Conservation (phyloP, 495 filamentous ascomycete species). For the Penicillium mononematosum region DNA sequence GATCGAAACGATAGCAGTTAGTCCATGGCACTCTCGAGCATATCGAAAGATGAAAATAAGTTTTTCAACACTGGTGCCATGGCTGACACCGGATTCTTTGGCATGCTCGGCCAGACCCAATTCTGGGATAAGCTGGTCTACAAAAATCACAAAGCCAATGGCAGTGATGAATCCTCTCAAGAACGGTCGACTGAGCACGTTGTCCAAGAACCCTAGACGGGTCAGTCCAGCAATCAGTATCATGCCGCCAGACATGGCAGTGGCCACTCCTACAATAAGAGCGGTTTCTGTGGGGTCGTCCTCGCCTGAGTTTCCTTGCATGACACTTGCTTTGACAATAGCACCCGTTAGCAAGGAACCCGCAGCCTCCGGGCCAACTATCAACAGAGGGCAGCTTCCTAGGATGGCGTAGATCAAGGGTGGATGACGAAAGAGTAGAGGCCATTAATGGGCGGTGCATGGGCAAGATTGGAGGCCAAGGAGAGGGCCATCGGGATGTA, state of each 20-base stretch:
- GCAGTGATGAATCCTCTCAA: slow-evolving; percentile 94
- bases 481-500: slow-evolving; percentile 98
- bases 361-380: slow-evolving; percentile 94
- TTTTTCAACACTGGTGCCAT: slow-evolving; percentile 85
- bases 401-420: slow-evolving; percentile 83
- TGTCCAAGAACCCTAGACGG: slow-evolving; percentile 91
- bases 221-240: slow-evolving; percentile 81
- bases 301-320: slow-evolving; percentile 64
- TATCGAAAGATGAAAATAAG: slow-evolving; percentile 73
- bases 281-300: slow-evolving; percentile 69
- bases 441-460: slow-evolving; percentile 92
- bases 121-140: slow-evolving; percentile 92
- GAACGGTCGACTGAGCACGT: slow-evolving; percentile 89
- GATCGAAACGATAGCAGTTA: slow-evolving; percentile 73
- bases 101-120: slow-evolving; percentile 70
- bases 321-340: slow-evolving; percentile 76
- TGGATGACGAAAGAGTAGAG: slow-evolving; percentile 93
- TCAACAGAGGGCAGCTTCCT: slow-evolving; percentile 86
- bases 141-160: slow-evolving; percentile 91
- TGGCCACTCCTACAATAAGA: slow-evolving; percentile 82
- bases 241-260: slow-evolving; percentile 80
- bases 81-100: slow-evolving; percentile 57
- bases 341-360: slow-evolving; percentile 86
- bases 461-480: slow-evolving; percentile 87
- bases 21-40: slow-evolving; percentile 59